Evolutionary conservation across 352 stramenopile genomes (phyloP).

Genomic region (Pelagophyceae sp.): DNA sequence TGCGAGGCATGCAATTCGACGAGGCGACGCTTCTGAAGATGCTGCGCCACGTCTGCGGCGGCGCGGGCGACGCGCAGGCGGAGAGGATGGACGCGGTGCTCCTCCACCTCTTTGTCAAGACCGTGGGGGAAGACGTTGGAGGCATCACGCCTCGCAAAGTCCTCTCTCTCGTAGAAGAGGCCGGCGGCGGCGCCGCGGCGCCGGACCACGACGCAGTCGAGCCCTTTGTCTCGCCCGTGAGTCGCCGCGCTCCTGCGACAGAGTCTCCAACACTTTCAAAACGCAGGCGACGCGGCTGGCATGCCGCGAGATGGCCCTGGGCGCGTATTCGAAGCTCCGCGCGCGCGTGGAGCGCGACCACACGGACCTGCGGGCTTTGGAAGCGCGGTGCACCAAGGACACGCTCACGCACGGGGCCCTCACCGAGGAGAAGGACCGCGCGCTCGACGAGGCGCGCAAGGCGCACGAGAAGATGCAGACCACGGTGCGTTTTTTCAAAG

Average conservation of each 20-base stretch:
- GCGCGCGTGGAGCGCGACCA: slow-evolving; percentile 79
- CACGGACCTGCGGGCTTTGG: slow-evolving; percentile 71
- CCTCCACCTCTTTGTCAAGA: slow-evolving; percentile 85
- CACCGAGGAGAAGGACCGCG: slow-evolving; percentile 61
- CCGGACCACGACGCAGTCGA: not conserved
- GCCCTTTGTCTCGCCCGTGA: not conserved
- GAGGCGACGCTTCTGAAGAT: slow-evolving; percentile 63
- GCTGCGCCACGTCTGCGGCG: slow-evolving; percentile 37
- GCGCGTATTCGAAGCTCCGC: slow-evolving; percentile 68
- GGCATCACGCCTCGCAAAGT: slow-evolving; percentile 22
- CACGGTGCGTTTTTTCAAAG: no score
- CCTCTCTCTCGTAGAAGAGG: not conserved
- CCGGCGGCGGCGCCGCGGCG: not conserved
- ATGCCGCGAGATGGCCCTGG: not conserved
- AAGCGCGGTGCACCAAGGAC: slow-evolving; percentile 81
- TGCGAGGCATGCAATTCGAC: slow-evolving; percentile 63
- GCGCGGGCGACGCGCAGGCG: slow-evolving; percentile 28
- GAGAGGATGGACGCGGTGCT: slow-evolving; percentile 70
- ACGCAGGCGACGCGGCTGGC: not conserved
- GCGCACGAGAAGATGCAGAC: slow-evolving; percentile 55
- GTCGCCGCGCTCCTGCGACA: no score
- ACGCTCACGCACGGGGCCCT: slow-evolving; percentile 54
- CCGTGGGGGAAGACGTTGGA: slow-evolving; percentile 67
- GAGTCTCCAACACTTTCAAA: no score
- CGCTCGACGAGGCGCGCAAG: slow-evolving; percentile 51